Evolutionary conservation across 1,284 basidiomycete species (phyloP).

Genomic region (Cryptococcus deneoformans): DNA sequence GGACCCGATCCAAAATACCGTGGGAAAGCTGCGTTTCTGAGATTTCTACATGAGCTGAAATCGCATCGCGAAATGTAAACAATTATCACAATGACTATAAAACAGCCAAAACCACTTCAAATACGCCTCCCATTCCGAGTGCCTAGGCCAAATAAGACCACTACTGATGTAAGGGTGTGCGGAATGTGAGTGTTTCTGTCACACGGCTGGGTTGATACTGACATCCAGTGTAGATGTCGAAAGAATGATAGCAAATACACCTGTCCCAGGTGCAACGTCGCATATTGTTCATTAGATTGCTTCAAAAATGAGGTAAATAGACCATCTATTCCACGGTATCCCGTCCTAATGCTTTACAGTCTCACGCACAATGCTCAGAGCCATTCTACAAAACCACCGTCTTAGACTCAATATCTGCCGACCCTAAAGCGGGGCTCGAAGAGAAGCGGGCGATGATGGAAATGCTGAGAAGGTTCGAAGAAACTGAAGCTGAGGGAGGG

Average conservation of each 20-base stretch:
- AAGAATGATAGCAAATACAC: constrained; percentile 42
- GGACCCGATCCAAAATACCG: constrained; percentile 2
- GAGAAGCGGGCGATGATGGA: constrained; percentile 47
- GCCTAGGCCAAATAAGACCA: constrained; percentile 30
- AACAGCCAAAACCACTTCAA: constrained; percentile 42
- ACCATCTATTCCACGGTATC: not conserved
- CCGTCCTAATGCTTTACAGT: constrained; percentile 12
- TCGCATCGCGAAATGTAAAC: not conserved
- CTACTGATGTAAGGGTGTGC: constrained; percentile 23
- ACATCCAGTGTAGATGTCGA: constrained; percentile 34
- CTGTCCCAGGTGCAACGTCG: constrained; percentile 48
- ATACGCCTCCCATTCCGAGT: constrained; percentile 44
- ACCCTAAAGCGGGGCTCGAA: constrained; percentile 30
- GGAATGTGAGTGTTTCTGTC: constrained; percentile 35
- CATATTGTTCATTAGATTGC: constrained; percentile 48
- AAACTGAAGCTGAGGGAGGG: constrained; percentile 28
- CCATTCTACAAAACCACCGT: constrained; percentile 47
- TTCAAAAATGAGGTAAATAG: constrained; percentile 38
- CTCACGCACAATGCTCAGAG: constrained; percentile 48
- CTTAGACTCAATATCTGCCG: constrained; percentile 32
- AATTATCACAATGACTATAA: constrained; percentile 46
- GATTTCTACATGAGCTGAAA: too few species aligned
- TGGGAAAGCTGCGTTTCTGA: constrained; percentile 13
- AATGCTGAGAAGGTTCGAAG: constrained; percentile 47
- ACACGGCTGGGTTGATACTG: not conserved